A percentile compares a stretch with the other conserved stretches of the same genome.
Conservation (phyloP, 176 grass and related monocot genomes). For the Musa schizocarpa region DNA sequence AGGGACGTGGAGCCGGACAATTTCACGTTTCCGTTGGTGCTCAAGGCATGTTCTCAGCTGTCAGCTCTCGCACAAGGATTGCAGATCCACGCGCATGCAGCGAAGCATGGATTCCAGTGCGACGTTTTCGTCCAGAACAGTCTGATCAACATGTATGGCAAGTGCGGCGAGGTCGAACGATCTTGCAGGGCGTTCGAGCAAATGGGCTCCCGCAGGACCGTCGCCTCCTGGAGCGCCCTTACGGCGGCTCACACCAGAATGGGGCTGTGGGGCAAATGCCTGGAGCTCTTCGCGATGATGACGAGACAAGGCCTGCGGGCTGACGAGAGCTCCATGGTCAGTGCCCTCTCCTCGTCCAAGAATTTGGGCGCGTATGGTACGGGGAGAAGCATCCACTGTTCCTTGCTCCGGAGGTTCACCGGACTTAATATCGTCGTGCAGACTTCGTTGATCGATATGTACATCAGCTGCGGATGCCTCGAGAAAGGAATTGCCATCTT, state of each 20-base stretch:
- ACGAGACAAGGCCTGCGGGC: constrained; percentile 27
- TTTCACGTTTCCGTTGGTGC: constrained; percentile 55
- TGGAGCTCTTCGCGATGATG: constrained; percentile 48
- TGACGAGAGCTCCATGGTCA: constrained; percentile 67
- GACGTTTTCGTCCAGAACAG: constrained; percentile 64
- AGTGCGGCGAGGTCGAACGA: constrained; percentile 39
- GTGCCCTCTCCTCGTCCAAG: constrained; percentile 46
- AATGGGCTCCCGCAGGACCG: constrained; percentile 25
- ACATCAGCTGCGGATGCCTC: constrained; percentile 53
- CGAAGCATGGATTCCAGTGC: constrained; percentile 42
- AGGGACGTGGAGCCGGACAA: constrained; percentile 34
- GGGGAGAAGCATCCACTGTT: constrained; percentile 50
- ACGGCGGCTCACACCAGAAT: constrained; percentile 40
- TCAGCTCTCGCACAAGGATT: constrained; percentile 26
- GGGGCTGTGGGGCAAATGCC: constrained; percentile 37
- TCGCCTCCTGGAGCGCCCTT: constrained; percentile 63
- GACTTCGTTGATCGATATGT: constrained; percentile 71
- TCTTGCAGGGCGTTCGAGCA: constrained; percentile 36
- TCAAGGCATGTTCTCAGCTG: constrained; percentile 64
- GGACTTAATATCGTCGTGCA: constrained; percentile 46
- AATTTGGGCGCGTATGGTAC: constrained; percentile 44
- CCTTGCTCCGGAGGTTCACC: constrained; percentile 40
- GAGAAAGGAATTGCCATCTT: constrained; percentile 42
- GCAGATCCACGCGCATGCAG: constrained; percentile 48
- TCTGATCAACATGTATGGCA: constrained; percentile 72